Evolutionary conservation across 2,329 filamentous ascomycete genomes (phyloP).

Genomic region (Magnaporthiopsis poae): DNA sequence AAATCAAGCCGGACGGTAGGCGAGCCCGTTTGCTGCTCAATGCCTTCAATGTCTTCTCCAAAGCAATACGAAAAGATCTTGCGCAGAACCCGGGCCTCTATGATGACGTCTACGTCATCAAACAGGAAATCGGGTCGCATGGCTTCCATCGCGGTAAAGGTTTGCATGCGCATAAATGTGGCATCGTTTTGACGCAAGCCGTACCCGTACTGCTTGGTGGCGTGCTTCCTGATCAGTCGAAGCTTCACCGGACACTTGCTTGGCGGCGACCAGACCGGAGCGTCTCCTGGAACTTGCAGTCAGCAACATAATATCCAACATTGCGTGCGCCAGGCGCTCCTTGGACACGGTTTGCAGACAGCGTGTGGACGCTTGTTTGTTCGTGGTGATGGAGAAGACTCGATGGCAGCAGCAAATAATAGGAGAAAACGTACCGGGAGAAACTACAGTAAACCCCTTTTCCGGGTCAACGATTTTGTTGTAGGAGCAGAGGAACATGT

Average conservation of each 20-base stretch:
- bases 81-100: not conserved
- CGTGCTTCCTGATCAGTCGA: not conserved
- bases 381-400: not conserved
- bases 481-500: not conserved
- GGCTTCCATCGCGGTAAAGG: not conserved
- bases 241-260: not conserved
- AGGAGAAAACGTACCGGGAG: not conserved
- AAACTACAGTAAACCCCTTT: not conserved
- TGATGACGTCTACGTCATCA: not conserved
- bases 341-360: not conserved
- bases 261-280: not conserved
- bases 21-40: not conserved
- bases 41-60: not conserved
- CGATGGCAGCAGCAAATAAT: too few species aligned
- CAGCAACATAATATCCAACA: not conserved
- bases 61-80: not conserved
- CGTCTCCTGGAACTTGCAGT: not conserved
- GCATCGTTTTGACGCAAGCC: not conserved
- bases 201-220: not conserved
- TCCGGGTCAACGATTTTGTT: not conserved
- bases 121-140: not conserved
- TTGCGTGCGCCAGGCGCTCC: too few species aligned
- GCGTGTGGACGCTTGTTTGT: not conserved
- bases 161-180: not conserved
- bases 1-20: not conserved